Evolutionary conservation across 192 early-diverging fungal species (phyloP).

Genomic region (Coemansia sp.): DNA sequence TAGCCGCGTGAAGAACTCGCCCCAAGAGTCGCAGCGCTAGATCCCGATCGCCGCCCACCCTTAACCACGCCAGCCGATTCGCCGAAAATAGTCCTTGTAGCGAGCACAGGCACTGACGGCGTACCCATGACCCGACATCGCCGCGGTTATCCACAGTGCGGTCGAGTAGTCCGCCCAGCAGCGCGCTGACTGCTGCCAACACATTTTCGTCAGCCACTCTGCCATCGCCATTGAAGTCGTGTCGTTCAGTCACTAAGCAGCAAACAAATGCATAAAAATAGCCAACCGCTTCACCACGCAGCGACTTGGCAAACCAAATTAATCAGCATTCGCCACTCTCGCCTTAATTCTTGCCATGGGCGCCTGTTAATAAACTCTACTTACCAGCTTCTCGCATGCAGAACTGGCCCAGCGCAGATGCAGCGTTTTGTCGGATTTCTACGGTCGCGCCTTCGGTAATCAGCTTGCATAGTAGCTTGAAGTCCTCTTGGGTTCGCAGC

Average conservation of each 20-base stretch:
- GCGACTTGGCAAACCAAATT: background rate
- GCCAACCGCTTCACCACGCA: background rate
- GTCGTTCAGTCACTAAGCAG: background rate
- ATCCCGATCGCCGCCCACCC: constrained; percentile 12
- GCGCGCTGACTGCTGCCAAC: constrained; percentile 38
- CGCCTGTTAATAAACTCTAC: background rate
- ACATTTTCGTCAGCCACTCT: background rate
- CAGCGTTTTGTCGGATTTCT: constrained; percentile 39
- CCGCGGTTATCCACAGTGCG: constrained; percentile 86
- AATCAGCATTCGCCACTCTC: background rate
- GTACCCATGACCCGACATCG: constrained; percentile 93
- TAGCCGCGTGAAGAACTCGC: constrained; percentile 64
- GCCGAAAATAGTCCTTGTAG: constrained; percentile 45
- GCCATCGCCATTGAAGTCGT: too few species aligned
- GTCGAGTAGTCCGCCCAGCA: constrained; percentile 71
- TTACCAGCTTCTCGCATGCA: constrained; percentile 20
- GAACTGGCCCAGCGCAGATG: constrained; percentile 26
- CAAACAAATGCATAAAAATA: background rate
- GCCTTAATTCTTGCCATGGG: background rate
- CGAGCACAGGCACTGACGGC: constrained; percentile 66
- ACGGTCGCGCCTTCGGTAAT: constrained; percentile 17
- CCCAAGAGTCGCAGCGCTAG: constrained; percentile 39
- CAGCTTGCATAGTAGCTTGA: constrained; percentile 18
- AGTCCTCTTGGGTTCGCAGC: constrained; percentile 5
- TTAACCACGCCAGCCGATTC: constrained; percentile 11